Evolutionary conservation across 106 monocot genomes (phyloP).

Genomic region (Allium sativum): DNA sequence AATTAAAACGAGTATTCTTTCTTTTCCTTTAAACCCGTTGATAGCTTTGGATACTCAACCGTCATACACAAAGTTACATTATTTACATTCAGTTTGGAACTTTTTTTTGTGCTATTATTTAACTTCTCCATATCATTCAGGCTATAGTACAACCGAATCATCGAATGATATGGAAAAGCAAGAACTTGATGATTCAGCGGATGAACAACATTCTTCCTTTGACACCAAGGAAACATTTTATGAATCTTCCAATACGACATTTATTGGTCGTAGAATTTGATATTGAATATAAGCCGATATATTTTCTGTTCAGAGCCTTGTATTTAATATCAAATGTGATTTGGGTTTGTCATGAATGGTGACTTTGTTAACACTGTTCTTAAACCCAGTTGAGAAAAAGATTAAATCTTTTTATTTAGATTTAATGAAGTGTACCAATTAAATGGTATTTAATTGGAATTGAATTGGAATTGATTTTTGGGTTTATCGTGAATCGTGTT

Average conservation of each 20-base stretch:
- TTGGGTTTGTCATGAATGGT: too few relatives aligned
- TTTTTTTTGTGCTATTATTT: too few relatives aligned
- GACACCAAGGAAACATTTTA: slow-evolving; percentile 54
- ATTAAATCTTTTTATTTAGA: too few relatives aligned
- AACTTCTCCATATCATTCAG: slow-evolving; percentile 22
- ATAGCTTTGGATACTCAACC: background rate
- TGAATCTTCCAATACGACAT: slow-evolving; percentile 19
- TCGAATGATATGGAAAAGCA: slow-evolving; percentile 89
- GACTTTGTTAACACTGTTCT: too few relatives aligned
- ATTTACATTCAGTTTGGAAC: background rate
- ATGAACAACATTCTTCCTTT: slow-evolving; percentile 60
- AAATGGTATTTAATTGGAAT: too few relatives aligned
- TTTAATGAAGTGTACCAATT: too few relatives aligned
- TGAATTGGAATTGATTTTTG: too few relatives aligned
- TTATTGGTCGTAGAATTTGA: background rate
- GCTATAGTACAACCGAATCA: slow-evolving; percentile 90
- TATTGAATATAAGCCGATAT: too few relatives aligned
- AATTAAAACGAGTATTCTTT: background rate
- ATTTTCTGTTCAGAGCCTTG: too few relatives aligned
- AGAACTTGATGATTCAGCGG: slow-evolving; percentile 66
- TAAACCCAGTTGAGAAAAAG: too few relatives aligned
- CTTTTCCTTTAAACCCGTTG: background rate
- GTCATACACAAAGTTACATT: background rate
- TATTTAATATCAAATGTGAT: too few relatives aligned
- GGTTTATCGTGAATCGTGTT: too few relatives aligned